phyloP scores from a whole-genome alignment of 129 eudicot species.

The Flaveria trinervia region DNA sequence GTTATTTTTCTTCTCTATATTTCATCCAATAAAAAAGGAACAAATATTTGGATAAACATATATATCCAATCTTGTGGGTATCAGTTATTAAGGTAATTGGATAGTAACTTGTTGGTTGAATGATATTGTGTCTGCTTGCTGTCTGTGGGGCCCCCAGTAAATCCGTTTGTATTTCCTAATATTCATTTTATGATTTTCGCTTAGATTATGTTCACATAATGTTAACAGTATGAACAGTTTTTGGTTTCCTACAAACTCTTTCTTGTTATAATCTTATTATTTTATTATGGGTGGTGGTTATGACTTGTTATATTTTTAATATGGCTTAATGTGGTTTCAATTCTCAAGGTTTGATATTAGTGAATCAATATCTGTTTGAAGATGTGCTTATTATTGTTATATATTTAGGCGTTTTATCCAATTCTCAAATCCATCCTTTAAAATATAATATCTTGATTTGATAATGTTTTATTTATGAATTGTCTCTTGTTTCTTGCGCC shows the following conservation, averaged over 20 bases:
- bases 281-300: constrained; percentile 26
- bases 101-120: constrained; percentile 19
- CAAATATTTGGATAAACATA: constrained; percentile 12
- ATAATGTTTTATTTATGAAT: constrained; percentile 18
- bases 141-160: constrained; percentile 31
- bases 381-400: constrained; percentile 14
- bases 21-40: constrained; percentile 17
- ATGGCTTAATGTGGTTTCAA: constrained; percentile 16
- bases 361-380: constrained; percentile 7
- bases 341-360: constrained; percentile 17
- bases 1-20: constrained; percentile 5
- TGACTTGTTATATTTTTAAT: constrained; percentile 8
- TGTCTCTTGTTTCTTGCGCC: background rate
- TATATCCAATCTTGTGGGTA: constrained; percentile 16
- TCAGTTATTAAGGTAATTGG: constrained; percentile 27
- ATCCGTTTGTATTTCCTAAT: background rate
- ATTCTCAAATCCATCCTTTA: background rate
- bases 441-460: constrained; percentile 22
- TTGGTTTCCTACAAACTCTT: constrained; percentile 39
- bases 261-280: constrained; percentile 30
- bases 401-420: constrained; percentile 2
- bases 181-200: constrained; percentile 14
- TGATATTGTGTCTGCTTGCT: constrained; percentile 26
- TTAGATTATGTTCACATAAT: constrained; percentile 17
- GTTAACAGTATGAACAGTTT: constrained; percentile 19